Conservation (phyloP, 371 early-diverging fungal genomes). For the Batkoa obscura region DNA sequence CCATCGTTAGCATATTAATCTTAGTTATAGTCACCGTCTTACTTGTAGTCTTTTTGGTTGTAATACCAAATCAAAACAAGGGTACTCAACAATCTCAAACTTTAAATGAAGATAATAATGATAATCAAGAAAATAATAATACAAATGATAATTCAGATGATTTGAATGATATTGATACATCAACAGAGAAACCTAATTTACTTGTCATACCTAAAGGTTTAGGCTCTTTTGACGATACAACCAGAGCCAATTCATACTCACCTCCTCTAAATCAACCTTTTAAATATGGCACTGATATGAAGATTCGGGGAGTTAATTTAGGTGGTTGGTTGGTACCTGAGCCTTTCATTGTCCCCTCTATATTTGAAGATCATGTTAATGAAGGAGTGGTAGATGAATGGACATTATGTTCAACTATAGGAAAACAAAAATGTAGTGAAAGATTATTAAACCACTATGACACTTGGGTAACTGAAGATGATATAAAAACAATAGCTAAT, state of each 20-base stretch:
- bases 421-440: conserved; percentile 13
- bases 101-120: too few species aligned
- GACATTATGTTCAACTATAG: conserved; percentile 18
- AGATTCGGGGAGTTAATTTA: conserved; percentile 35
- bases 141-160: too few species aligned
- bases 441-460: conserved; percentile 18
- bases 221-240: conserved; percentile 2
- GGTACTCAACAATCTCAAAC: too few species aligned
- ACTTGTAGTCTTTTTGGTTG: too few species aligned
- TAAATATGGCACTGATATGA: not conserved
- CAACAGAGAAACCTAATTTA: not conserved
- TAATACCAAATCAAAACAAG: too few species aligned
- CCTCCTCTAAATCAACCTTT: not conserved
- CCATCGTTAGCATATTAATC: too few species aligned
- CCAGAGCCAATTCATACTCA: not conserved
- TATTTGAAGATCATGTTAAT: conserved; percentile 14
- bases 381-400: conserved; percentile 22
- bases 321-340: conserved; percentile 44
- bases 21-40: too few species aligned
- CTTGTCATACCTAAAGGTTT: not conserved
- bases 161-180: not conserved
- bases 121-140: not conserved
- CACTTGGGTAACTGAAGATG: conserved; percentile 23
- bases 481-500: conserved; percentile 15
- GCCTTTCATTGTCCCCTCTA: conserved; percentile 20